These are phyloP conservation scores for Phytophthora uliginosa DNA, from an alignment of 352 stramenopile genomes.

Conservation along the genomic window DNA sequence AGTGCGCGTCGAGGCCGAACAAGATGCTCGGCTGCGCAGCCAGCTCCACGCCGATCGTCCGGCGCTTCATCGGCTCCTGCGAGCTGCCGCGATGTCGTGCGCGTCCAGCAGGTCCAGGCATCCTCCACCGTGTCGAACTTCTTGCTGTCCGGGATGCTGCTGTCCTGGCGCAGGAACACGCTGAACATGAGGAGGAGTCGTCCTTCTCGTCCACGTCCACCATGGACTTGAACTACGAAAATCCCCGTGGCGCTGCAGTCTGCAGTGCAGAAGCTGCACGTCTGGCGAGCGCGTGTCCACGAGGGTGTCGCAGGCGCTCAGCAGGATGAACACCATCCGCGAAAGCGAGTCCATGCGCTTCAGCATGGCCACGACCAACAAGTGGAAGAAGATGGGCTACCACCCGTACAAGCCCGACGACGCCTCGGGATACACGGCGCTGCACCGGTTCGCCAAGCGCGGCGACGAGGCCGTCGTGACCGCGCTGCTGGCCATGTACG, in stretches of 20 bases:
- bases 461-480: slow-evolving; percentile 73
- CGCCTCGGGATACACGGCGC: slow-evolving; percentile 80
- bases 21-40: slow-evolving; percentile 77
- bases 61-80: slow-evolving; percentile 50
- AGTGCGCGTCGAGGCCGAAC: slow-evolving; percentile 87
- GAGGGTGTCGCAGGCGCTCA: slow-evolving; percentile 69
- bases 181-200: slow-evolving; percentile 73
- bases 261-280: slow-evolving; percentile 65
- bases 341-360: slow-evolving; percentile 85
- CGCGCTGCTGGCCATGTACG: slow-evolving; percentile 85
- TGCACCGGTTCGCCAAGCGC: slow-evolving; percentile 81
- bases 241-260: slow-evolving; percentile 76
- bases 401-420: slow-evolving; percentile 88
- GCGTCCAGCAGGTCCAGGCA: slow-evolving; percentile 38
- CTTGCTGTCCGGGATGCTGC: too few species aligned
- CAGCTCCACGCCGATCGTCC: slow-evolving; percentile 88
- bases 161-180: too few species aligned
- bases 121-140: too few species aligned
- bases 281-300: slow-evolving; percentile 76
- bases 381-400: slow-evolving; percentile 90
- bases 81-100: slow-evolving; percentile 39
- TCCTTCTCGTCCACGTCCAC: slow-evolving; percentile 88
- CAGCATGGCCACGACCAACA: slow-evolving; percentile 80
- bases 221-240: slow-evolving; percentile 90
- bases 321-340: slow-evolving; percentile 73